These are phyloP conservation scores for Rubroboletus pulcherrimus DNA, from an alignment of 768 basidiomycete genomes.

Conservation along the genomic window DNA sequence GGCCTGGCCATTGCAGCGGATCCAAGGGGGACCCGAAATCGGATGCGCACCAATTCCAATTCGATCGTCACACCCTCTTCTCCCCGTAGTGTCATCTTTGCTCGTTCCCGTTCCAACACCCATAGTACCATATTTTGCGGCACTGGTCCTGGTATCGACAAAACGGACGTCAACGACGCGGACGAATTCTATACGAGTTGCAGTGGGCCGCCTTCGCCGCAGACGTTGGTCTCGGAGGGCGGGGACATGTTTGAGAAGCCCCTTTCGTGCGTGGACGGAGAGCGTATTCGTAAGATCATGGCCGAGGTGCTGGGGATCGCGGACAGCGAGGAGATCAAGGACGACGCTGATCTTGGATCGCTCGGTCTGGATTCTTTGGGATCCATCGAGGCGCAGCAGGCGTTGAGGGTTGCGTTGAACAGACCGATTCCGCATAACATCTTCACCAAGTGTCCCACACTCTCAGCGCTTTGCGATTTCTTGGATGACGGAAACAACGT, in stretches of 20 bases:
- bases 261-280: background rate
- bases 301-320: conserved; percentile 41
- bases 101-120: conserved; percentile 27
- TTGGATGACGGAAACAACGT: background rate
- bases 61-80: conserved; percentile 25
- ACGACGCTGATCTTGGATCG: conserved; percentile 43
- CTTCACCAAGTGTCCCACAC: conserved; percentile 39
- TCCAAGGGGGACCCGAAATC: conserved; percentile 2
- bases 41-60: conserved; percentile 27
- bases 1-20: conserved; percentile 38
- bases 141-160: conserved; percentile 2
- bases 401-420: conserved; percentile 39
- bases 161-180: conserved; percentile 2
- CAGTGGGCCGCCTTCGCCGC: conserved; percentile 33
- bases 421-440: conserved; percentile 43
- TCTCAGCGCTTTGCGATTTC: conserved; percentile 21
- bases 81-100: conserved; percentile 28
- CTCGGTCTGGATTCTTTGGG: conserved; percentile 65
- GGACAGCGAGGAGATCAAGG: conserved; percentile 35
- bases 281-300: conserved; percentile 37
- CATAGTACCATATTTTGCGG: conserved; percentile 12
- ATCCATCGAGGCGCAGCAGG: conserved; percentile 57
- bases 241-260: background rate
- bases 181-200: conserved; percentile 4
- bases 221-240: conserved; percentile 38